Conservation (phyloP, 1,284 basidiomycete species). For the Ustilago loliicola region DNA sequence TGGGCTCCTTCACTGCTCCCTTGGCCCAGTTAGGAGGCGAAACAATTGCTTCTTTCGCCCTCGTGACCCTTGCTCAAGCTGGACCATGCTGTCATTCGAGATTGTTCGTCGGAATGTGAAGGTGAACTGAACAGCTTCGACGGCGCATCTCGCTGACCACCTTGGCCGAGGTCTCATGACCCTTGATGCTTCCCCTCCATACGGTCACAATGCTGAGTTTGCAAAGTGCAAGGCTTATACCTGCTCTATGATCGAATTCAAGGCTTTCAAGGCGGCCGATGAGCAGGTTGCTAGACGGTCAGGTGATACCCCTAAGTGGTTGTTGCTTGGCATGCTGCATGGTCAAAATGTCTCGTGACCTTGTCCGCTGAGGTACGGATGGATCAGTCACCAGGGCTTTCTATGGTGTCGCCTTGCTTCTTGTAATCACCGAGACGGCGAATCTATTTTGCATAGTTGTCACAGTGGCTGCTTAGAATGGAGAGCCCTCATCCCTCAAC, state of each 20-base stretch:
- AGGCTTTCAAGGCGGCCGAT: not conserved
- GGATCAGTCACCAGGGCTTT: not conserved
- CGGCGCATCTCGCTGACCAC: not conserved
- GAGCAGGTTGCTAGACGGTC: not conserved
- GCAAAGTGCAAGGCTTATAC: not conserved
- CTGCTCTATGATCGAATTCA: too few relatives aligned
- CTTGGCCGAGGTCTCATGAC: conserved; percentile 2
- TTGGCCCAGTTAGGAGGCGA: not conserved
- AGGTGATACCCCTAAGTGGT: too few relatives aligned
- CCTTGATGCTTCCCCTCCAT: not conserved
- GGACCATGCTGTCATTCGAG: not conserved
- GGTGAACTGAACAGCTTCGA: not conserved
- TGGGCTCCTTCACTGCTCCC: not conserved
- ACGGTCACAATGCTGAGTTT: not conserved
- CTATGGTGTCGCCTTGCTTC: not conserved
- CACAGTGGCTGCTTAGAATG: too few relatives aligned
- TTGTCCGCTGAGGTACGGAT: not conserved
- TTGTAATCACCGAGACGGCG: not conserved
- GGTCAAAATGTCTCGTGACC: not conserved
- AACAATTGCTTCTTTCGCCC: not conserved
- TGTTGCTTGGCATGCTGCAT: not conserved
- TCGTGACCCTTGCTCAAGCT: not conserved
- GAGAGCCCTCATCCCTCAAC: not conserved
- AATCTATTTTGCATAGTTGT: too few relatives aligned
- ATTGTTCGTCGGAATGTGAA: not conserved